Evolutionary conservation across 2,329 filamentous ascomycete genomes (phyloP).

Genomic region (Xylaria sp.): DNA sequence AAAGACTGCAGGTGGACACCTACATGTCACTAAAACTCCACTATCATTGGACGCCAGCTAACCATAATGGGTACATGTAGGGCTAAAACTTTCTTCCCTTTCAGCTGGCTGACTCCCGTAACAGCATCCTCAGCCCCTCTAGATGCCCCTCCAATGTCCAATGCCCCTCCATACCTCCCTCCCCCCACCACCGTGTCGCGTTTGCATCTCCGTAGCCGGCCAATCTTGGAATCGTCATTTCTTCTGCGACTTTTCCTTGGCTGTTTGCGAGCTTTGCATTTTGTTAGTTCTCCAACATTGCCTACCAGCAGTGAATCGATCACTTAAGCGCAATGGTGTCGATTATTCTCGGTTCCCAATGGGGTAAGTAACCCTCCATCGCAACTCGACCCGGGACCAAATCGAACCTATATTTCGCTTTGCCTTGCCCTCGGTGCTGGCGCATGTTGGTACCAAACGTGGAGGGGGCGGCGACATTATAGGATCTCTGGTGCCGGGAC

Average conservation of each 20-base stretch:
- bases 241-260: constrained; percentile 25
- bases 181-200: constrained; percentile 13
- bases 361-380: constrained; percentile 31
- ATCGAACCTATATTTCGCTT: not conserved
- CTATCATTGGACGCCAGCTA: too few relatives aligned
- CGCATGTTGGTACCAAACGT: not conserved
- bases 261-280: constrained; percentile 2
- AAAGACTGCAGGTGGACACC: too few relatives aligned
- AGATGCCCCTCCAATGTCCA: constrained; percentile 17
- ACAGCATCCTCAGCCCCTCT: constrained; percentile 15
- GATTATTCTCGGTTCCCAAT: constrained; percentile 36
- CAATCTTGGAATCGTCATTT: constrained; percentile 22
- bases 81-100: not conserved
- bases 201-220: constrained; percentile 28
- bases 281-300: not conserved
- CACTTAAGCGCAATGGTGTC: constrained; percentile 23
- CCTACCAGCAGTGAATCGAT: constrained; percentile 3
- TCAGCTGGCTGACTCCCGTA: constrained; percentile 10
- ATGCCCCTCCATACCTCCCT: constrained; percentile 22
- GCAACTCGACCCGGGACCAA: not conserved
- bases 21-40: too few relatives aligned
- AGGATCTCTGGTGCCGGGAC: not conserved
- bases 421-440: constrained; percentile 3
- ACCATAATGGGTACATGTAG: not conserved
- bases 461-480: constrained; percentile 12